Evolutionary conservation across 768 basidiomycete genomes (phyloP).

Genomic region (Rickenella mellea): DNA sequence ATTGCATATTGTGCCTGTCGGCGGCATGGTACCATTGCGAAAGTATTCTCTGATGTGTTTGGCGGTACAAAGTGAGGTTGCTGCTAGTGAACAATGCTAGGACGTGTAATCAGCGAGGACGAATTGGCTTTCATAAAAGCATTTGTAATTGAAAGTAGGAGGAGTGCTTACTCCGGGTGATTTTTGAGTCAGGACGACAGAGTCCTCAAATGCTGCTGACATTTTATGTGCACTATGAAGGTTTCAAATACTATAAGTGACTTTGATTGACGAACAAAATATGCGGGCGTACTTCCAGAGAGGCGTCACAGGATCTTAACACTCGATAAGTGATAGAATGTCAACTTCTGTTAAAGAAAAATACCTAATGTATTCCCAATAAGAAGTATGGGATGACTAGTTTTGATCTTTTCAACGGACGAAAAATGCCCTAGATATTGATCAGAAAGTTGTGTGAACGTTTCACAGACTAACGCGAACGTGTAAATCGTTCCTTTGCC

Average conservation of each 20-base stretch:
- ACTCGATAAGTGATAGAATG: background rate
- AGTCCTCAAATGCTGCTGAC: slow-evolving; percentile 6
- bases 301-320: slow-evolving; percentile 12
- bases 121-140: no score
- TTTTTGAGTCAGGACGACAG: slow-evolving; percentile 12
- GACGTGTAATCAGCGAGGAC: no score
- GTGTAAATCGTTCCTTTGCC: background rate
- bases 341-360: background rate
- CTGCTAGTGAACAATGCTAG: slow-evolving; percentile 13
- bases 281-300: slow-evolving; percentile 2
- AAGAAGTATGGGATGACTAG: background rate
- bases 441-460: background rate
- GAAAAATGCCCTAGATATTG: background rate
- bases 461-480: background rate
- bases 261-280: background rate
- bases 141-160: no score
- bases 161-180: slow-evolving; percentile 9
- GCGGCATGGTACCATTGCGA: slow-evolving; percentile 15
- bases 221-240: slow-evolving; percentile 1
- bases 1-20: slow-evolving; percentile 14
- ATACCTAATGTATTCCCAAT: background rate
- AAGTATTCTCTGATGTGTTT: slow-evolving; percentile 16
- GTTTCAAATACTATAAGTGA: background rate
- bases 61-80: slow-evolving; percentile 11
- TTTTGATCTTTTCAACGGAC: background rate